Percentiles rank a stretch among this genome's conserved stretches.
phyloP scores from a whole-genome alignment of 2,329 filamentous ascomycete species.

The Pyrenochaeta sp. region DNA sequence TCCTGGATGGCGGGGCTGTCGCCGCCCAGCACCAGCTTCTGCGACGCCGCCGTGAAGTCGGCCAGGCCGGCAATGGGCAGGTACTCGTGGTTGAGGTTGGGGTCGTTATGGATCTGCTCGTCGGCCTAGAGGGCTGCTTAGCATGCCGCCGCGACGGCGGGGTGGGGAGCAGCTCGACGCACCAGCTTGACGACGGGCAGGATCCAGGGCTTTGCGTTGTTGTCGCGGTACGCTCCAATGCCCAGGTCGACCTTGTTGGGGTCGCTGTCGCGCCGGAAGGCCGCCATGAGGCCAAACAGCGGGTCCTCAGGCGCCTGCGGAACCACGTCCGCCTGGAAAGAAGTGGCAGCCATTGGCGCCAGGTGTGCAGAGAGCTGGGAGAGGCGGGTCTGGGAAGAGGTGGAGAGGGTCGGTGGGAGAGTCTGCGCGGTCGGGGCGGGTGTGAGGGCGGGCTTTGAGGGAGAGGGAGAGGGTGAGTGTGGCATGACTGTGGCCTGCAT shows the following conservation, averaged over 20 bases:
- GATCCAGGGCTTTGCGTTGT: conserved; percentile 97
- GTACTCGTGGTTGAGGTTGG: conserved; percentile 96
- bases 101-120: conserved; percentile 85
- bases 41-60: conserved; percentile 86
- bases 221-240: conserved; percentile 92
- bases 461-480: conserved; percentile 23
- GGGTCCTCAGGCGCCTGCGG: conserved; percentile 94
- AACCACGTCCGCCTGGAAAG: conserved; percentile 78
- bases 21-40: conserved; percentile 84
- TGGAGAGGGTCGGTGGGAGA: conserved; percentile 20
- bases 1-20: conserved; percentile 84
- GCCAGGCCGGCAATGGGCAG: conserved; percentile 91
- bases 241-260: conserved; percentile 91
- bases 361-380: conserved; percentile 73
- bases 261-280: conserved; percentile 79
- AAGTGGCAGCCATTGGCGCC: conserved; percentile 67
- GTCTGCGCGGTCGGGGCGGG: conserved; percentile 6
- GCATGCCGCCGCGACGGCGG: conserved; percentile 1
- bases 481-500: conserved; percentile 28
- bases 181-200: conserved; percentile 97
- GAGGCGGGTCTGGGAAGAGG: conserved; percentile 50
- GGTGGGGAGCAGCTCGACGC: conserved; percentile 35
- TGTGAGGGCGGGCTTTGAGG: conserved; percentile 7
- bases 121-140: conserved; percentile 72
- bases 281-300: conserved; percentile 90